phyloP scores from a whole-genome alignment of 768 basidiomycete species.

The Lactifluus echinatus region DNA sequence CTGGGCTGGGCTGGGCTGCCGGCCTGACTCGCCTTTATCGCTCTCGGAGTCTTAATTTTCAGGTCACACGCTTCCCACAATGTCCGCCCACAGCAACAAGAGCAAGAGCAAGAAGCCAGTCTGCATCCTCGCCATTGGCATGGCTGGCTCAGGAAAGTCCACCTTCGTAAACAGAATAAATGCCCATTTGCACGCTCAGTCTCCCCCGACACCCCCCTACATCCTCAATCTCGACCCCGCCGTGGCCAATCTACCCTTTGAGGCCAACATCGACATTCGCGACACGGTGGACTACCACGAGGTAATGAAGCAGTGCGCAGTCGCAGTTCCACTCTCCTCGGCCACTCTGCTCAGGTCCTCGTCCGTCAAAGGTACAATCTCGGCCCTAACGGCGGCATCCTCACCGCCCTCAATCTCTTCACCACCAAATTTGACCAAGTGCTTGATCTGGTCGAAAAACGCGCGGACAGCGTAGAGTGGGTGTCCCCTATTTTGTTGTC shows the following conservation, averaged over 20 bases:
- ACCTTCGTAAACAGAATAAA: slow-evolving; percentile 95
- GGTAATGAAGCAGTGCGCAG: slow-evolving; percentile 97
- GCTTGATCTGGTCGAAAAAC: slow-evolving; percentile 80
- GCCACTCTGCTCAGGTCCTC: slow-evolving; percentile 2
- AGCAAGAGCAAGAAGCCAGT: slow-evolving; percentile 62
- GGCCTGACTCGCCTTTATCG: slow-evolving; percentile 17
- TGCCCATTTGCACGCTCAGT: slow-evolving; percentile 70
- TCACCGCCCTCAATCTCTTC: slow-evolving; percentile 95
- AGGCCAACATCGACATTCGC: slow-evolving; percentile 95
- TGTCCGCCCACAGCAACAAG: neutral
- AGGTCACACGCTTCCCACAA: neutral
- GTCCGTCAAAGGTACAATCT: slow-evolving; percentile 72
- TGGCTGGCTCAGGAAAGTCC: slow-evolving; percentile 97
- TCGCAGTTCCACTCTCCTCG: slow-evolving; percentile 20
- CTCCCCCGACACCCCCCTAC: slow-evolving; percentile 72
- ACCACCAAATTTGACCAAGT: slow-evolving; percentile 99
- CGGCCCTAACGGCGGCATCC: slow-evolving; percentile 95
- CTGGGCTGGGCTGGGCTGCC: too few species aligned
- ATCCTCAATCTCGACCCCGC: slow-evolving; percentile 98
- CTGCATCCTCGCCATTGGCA: slow-evolving; percentile 86
- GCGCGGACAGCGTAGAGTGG: slow-evolving; percentile 82
- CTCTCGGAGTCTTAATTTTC: slow-evolving; percentile 8
- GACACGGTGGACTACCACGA: slow-evolving; percentile 97
- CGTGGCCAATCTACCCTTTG: slow-evolving; percentile 83
- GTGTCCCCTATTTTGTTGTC: slow-evolving; percentile 23